A percentile compares a stretch with the other conserved stretches of the same genome.
These are phyloP conservation scores for Phragmites australis DNA, from an alignment of 176 grass and related monocot species.

Conservation along the genomic window DNA sequence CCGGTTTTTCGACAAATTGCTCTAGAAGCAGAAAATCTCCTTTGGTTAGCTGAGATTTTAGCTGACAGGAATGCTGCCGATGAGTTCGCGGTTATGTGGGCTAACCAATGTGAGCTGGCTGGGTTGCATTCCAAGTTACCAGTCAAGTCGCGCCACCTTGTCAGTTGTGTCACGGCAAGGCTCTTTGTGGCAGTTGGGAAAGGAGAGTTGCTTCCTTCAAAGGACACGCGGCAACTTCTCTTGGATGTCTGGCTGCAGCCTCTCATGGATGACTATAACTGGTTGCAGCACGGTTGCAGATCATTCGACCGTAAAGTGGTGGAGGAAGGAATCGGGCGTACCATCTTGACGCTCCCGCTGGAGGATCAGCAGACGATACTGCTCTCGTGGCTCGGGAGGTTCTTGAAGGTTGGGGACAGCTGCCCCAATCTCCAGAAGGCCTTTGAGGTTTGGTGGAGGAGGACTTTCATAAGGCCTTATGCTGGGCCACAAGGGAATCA, in stretches of 20 bases:
- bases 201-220: constrained; percentile 83
- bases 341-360: constrained; percentile 82
- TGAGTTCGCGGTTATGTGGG: constrained; percentile 68
- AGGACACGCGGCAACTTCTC: constrained; percentile 66
- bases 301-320: constrained; percentile 74
- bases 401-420: constrained; percentile 74
- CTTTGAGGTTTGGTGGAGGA: constrained; percentile 97
- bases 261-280: constrained; percentile 92
- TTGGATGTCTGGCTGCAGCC: constrained; percentile 87
- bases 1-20: constrained; percentile 53
- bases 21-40: constrained; percentile 83
- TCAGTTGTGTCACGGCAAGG: constrained; percentile 78
- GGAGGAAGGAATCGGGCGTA: constrained; percentile 86
- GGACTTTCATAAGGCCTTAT: constrained; percentile 85
- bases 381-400: constrained; percentile 76
- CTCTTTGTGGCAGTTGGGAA: constrained; percentile 87
- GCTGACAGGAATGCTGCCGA: constrained; percentile 56
- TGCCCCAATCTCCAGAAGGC: constrained; percentile 97
- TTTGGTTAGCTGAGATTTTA: constrained; percentile 92
- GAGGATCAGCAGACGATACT: constrained; percentile 89
- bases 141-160: constrained; percentile 73
- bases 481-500: constrained; percentile 53
- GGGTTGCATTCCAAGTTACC: constrained; percentile 69
- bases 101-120: constrained; percentile 67
- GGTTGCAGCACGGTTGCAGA: constrained; percentile 82